Conservation (phyloP, 2,329 filamentous ascomycete genomes). For the Stachybotrys chartarum region DNA sequence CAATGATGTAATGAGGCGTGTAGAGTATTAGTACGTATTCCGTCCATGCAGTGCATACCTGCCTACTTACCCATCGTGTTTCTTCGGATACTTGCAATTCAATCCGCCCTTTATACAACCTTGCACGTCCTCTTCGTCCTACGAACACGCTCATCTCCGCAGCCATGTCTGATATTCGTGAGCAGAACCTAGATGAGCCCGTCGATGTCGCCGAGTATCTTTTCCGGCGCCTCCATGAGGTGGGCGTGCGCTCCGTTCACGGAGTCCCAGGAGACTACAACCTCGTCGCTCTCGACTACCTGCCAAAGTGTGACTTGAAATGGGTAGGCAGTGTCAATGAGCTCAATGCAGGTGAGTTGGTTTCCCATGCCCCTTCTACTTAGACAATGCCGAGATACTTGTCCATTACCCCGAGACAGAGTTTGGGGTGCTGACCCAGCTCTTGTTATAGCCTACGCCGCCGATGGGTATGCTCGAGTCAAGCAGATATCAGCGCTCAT, state of each 20-base stretch:
- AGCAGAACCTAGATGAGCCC: constrained; percentile 37
- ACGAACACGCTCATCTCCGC: constrained; percentile 3
- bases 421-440: not conserved
- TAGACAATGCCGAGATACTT: not conserved
- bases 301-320: constrained; percentile 48
- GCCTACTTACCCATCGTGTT: not conserved
- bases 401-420: not conserved
- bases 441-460: constrained; percentile 54
- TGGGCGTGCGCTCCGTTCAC: constrained; percentile 59
- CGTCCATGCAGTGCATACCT: not conserved
- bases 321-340: constrained; percentile 69
- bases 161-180: constrained; percentile 29
- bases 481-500: constrained; percentile 64
- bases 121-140: not conserved
- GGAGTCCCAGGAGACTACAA: constrained; percentile 72
- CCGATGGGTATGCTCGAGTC: constrained; percentile 72
- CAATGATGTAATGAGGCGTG: not conserved
- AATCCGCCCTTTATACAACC: not conserved
- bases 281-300: constrained; percentile 59
- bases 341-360: constrained; percentile 56
- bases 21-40: not conserved
- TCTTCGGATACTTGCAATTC: no score
- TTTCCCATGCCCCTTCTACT: not conserved
- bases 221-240: constrained; percentile 55
- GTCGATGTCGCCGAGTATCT: constrained; percentile 61